phyloP scores from a whole-genome alignment of 768 basidiomycete genomes.

The Hydnomerulius pinastri region DNA sequence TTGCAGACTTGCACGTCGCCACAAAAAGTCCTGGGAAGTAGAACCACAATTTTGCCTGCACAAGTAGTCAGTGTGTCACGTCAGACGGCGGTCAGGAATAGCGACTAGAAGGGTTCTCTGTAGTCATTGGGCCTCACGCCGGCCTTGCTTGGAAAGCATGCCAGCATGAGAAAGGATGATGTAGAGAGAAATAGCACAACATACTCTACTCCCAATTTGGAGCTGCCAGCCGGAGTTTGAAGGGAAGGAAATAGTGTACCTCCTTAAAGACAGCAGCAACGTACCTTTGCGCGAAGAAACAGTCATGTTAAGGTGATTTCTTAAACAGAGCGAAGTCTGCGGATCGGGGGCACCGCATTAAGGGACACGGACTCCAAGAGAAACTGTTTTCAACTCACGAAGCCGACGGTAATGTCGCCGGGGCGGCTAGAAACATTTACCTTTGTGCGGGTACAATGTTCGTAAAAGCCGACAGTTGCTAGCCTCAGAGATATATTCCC shows the following conservation, averaged over 20 bases:
- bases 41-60: constrained; percentile 39
- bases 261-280: background rate
- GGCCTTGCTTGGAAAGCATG: background rate
- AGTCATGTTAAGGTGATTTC: constrained; percentile 5
- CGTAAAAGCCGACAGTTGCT: constrained; percentile 39
- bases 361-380: constrained; percentile 14
- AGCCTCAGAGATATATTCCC: constrained; percentile 40
- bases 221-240: constrained; percentile 14
- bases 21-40: constrained; percentile 38
- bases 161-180: constrained; percentile 12
- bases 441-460: constrained; percentile 32
- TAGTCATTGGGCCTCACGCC: constrained; percentile 5
- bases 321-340: background rate
- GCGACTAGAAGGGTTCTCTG: constrained; percentile 3
- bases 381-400: constrained; percentile 4
- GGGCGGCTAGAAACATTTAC: constrained; percentile 35
- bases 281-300: constrained; percentile 6
- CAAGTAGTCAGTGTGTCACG: background rate
- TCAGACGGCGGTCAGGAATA: background rate
- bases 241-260: constrained; percentile 1
- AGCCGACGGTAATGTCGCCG: constrained; percentile 34
- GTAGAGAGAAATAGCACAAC: background rate
- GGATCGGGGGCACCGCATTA: constrained; percentile 13
- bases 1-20: constrained; percentile 37
- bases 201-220: constrained; percentile 8